These are phyloP conservation scores for Saccharomycopsis microspora DNA, from an alignment of 805 yeast species.

Conservation along the genomic window DNA sequence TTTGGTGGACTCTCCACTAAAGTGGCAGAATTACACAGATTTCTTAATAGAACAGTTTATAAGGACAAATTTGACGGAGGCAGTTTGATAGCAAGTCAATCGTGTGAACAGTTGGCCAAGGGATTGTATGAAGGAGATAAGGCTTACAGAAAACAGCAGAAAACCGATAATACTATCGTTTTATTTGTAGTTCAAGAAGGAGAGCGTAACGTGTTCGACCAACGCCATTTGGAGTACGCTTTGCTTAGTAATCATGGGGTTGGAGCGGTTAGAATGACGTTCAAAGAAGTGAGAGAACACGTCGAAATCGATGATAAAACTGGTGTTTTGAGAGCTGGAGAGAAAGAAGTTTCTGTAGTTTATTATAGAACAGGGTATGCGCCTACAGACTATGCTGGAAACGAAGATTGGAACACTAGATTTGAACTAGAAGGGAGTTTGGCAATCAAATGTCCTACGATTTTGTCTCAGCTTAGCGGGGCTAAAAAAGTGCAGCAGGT, in stretches of 20 bases:
- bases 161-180: slow-evolving; percentile 35
- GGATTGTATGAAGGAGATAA: slow-evolving; percentile 61
- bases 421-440: slow-evolving; percentile 54
- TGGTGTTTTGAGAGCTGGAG: slow-evolving; percentile 6
- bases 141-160: slow-evolving; percentile 34
- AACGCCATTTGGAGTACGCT: slow-evolving; percentile 68
- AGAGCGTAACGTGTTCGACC: slow-evolving; percentile 89
- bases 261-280: slow-evolving; percentile 52
- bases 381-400: slow-evolving; percentile 64
- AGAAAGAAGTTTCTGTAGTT: slow-evolving; percentile 75
- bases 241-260: slow-evolving; percentile 46
- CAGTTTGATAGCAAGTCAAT: slow-evolving; percentile 56
- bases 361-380: slow-evolving; percentile 87
- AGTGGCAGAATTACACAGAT: slow-evolving; percentile 67
- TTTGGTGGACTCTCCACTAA: slow-evolving; percentile 84
- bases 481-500: slow-evolving; percentile 90
- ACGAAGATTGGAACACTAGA: slow-evolving; percentile 70
- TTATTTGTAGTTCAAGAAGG: slow-evolving; percentile 73
- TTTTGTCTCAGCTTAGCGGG: slow-evolving; percentile 84
- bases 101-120: slow-evolving; percentile 46
- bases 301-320: slow-evolving; percentile 29
- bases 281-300: slow-evolving; percentile 41
- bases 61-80: slow-evolving; percentile 31
- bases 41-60: slow-evolving; percentile 44
- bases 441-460: slow-evolving; percentile 88